Percentiles rank a stretch among this genome's conserved stretches.
phyloP scores from a whole-genome alignment of 371 early-diverging fungal species.

The Mortierella sp. region DNA sequence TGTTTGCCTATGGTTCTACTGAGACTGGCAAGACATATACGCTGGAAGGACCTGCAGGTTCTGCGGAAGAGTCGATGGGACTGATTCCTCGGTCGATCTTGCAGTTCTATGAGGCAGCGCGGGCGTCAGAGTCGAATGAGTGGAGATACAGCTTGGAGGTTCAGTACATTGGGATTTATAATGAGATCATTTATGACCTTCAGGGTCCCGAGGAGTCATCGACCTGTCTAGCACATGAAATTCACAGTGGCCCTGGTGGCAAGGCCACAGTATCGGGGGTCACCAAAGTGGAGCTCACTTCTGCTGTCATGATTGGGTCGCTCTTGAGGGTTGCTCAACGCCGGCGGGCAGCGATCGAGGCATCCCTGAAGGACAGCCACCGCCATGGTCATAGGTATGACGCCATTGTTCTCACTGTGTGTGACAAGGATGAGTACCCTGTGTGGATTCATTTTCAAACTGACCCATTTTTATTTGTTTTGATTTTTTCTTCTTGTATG shows the following conservation, averaged over 20 bases:
- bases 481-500: background rate
- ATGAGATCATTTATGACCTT: conserved; percentile 92
- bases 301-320: conserved; percentile 75
- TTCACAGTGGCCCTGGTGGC: conserved; percentile 76
- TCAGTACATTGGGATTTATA: conserved; percentile 94
- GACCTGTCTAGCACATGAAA: conserved; percentile 75
- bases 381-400: conserved; percentile 88
- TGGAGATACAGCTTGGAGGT: conserved; percentile 88
- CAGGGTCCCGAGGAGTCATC: conserved; percentile 53
- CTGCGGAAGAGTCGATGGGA: conserved; percentile 53
- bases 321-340: conserved; percentile 79
- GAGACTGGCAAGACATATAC: conserved; percentile 96
- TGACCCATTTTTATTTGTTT: background rate
- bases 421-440: too few relatives aligned
- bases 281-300: conserved; percentile 71
- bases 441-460: background rate
- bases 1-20: conserved; percentile 99
- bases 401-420: background rate
- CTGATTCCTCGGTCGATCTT: conserved; percentile 90
- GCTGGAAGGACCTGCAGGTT: conserved; percentile 72
- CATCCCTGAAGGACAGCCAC: conserved; percentile 90
- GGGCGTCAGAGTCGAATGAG: conserved; percentile 76
- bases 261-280: conserved; percentile 81
- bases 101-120: conserved; percentile 82
- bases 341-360: conserved; percentile 88